These are phyloP conservation scores for Apiospora marii DNA, from an alignment of 2,329 filamentous ascomycete species.

Conservation along the genomic window DNA sequence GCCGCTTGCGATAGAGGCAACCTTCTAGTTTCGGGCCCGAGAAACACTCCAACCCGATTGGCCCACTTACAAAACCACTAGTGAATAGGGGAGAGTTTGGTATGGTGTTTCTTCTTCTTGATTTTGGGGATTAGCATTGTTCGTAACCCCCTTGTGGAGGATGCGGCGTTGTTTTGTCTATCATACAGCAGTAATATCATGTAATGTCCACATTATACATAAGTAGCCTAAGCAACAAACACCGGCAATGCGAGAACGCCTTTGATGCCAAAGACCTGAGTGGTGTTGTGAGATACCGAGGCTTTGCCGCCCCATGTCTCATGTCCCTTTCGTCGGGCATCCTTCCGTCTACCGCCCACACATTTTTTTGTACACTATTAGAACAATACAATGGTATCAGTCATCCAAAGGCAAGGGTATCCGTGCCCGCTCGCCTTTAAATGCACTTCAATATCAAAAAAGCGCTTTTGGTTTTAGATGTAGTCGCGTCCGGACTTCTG, in stretches of 20 bases:
- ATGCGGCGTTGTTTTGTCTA: constrained; percentile 13
- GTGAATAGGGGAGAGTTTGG: neutral
- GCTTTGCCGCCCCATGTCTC: neutral
- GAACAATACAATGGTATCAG: constrained; percentile 25
- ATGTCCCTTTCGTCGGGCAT: neutral
- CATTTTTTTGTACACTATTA: constrained; percentile 24
- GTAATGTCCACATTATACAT: constrained; percentile 11
- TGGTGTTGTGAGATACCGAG: constrained; percentile 20
- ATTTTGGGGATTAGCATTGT: constrained; percentile 7
- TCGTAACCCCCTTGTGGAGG: neutral
- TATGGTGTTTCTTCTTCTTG: neutral
- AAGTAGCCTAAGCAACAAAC: neutral
- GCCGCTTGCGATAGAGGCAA: neutral
- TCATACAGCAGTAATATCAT: constrained; percentile 22
- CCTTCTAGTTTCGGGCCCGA: neutral
- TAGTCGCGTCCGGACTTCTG: constrained; percentile 97
- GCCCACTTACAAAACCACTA: neutral
- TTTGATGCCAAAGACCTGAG: constrained; percentile 22
- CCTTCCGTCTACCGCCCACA: constrained; percentile 16
- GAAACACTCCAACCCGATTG: neutral
- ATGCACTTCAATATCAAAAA: constrained; percentile 1
- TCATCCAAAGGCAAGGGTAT: constrained; percentile 1
- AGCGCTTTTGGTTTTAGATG: constrained; percentile 53
- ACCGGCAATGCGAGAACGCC: constrained; percentile 2
- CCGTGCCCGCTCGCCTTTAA: constrained; percentile 10